phyloP scores from a whole-genome alignment of 139 green algal species.

The Mychonastes homosphaera region DNA sequence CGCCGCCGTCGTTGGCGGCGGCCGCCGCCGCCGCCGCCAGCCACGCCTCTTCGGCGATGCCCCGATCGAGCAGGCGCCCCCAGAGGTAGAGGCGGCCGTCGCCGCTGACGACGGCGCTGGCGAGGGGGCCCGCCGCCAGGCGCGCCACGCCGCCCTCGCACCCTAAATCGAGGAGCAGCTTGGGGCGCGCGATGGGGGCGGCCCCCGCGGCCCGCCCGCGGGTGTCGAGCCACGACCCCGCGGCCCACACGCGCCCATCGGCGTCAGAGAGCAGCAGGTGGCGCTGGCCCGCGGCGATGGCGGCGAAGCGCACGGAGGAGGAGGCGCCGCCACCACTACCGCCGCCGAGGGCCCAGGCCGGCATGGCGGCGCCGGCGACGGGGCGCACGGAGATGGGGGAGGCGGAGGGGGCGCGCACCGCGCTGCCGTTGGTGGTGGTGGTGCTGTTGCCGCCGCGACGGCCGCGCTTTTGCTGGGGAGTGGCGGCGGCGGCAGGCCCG shows the following conservation, averaged over 20 bases:
- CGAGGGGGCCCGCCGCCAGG: conserved; percentile 36
- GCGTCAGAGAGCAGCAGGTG: conserved; percentile 51
- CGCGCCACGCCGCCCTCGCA: conserved; percentile 9
- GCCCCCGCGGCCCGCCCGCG: conserved; percentile 10
- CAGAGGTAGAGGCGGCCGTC: conserved; percentile 44
- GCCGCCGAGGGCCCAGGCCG: no score
- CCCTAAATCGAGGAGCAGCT: conserved; percentile 25
- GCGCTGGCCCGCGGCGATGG: conserved; percentile 40
- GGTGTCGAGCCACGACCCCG: conserved; percentile 27
- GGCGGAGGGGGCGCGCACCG: no score
- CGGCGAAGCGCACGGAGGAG: conserved; percentile 29
- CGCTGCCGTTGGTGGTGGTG: not conserved
- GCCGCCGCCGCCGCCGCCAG: no score
- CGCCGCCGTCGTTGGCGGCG: no score
- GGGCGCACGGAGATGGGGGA: no score
- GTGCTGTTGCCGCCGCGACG: not conserved
- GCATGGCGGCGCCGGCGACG: no score
- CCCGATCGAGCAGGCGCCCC: conserved; percentile 39
- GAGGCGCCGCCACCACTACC: conserved; percentile 29
- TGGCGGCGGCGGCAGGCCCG: not conserved
- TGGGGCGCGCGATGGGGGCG: conserved; percentile 11
- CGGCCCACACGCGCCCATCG: conserved; percentile 37
- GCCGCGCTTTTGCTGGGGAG: not conserved
- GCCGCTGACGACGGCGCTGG: conserved; percentile 33
- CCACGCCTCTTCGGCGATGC: no score